A percentile compares a stretch with the other conserved stretches of the same genome.
Conservation (phyloP, 2,329 filamentous ascomycete genomes). For the Trichoderma afroharzianum region DNA sequence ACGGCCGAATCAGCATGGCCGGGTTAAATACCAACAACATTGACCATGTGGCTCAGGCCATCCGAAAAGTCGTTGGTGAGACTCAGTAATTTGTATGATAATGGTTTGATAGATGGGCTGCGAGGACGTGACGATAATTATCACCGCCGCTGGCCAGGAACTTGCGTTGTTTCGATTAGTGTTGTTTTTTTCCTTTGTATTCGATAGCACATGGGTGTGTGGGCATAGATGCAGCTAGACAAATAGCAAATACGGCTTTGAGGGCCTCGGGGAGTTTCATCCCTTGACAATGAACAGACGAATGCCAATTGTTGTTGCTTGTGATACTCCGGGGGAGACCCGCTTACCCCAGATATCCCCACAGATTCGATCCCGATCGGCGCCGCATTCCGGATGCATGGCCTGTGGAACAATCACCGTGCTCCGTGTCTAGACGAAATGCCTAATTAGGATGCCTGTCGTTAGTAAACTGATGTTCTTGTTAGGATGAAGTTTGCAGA, state of each 20-base stretch:
- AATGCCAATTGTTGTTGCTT: background rate
- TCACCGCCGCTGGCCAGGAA: background rate
- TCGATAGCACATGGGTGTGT: background rate
- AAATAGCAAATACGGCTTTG: background rate
- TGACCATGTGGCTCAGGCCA: slow-evolving; percentile 86
- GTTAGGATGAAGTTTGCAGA: background rate
- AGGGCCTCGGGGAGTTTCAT: background rate
- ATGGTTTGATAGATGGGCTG: background rate
- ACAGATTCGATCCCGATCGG: background rate
- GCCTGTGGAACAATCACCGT: background rate
- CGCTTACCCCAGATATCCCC: background rate
- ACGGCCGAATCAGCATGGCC: slow-evolving; percentile 96
- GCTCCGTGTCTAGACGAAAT: background rate
- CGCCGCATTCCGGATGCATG: background rate
- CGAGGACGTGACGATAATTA: background rate
- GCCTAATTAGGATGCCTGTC: too few species aligned
- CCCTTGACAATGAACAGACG: background rate
- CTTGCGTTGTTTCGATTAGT: background rate
- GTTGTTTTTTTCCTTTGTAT: background rate
- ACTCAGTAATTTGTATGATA: slow-evolving; percentile 22
- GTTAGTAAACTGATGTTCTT: background rate
- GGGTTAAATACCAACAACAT: slow-evolving; percentile 91
- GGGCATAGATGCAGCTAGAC: slow-evolving; percentile 10
- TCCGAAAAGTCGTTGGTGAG: slow-evolving; percentile 71
- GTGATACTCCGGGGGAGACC: background rate